Evolutionary conservation across 2,329 filamentous ascomycete genomes (phyloP).

Genomic region (Stagonosporopsis tanaceti): DNA sequence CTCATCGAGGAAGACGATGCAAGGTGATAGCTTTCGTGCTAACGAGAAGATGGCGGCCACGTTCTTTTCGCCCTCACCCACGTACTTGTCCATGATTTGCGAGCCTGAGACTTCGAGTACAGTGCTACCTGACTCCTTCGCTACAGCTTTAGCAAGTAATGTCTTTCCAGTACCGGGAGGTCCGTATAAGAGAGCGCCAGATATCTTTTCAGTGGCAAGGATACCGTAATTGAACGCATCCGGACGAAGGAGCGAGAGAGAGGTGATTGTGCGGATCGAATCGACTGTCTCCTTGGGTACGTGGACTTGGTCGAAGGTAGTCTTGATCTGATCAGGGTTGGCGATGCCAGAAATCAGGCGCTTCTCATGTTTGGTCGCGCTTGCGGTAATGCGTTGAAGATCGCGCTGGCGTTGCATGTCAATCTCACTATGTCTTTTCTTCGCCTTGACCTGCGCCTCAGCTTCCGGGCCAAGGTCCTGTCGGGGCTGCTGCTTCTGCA

Average conservation of each 20-base stretch:
- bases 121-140: conserved; percentile 71
- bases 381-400: conserved; percentile 52
- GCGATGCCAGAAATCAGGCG: conserved; percentile 83
- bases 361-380: conserved; percentile 77
- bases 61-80: conserved; percentile 96
- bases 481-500: conserved; percentile 16
- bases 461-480: conserved; percentile 10
- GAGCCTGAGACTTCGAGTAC: conserved; percentile 87
- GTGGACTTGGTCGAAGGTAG: conserved; percentile 87
- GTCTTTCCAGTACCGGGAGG: conserved; percentile 78
- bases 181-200: conserved; percentile 86
- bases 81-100: conserved; percentile 94
- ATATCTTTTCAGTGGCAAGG: conserved; percentile 87
- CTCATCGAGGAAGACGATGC: conserved; percentile 96
- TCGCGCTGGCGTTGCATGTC: conserved; percentile 59
- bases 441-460: conserved; percentile 17
- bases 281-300: conserved; percentile 83
- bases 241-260: conserved; percentile 82
- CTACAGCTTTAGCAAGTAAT: conserved; percentile 69
- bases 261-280: conserved; percentile 86
- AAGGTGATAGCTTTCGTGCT: conserved; percentile 88
- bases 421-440: conserved; percentile 23
- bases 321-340: conserved; percentile 80
- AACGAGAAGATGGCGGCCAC: conserved; percentile 88
- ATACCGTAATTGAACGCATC: conserved; percentile 98